Percentiles rank a stretch among this genome's conserved stretches.
Conservation (phyloP, 2,329 filamentous ascomycete species). For the Xylaria sp. region DNA sequence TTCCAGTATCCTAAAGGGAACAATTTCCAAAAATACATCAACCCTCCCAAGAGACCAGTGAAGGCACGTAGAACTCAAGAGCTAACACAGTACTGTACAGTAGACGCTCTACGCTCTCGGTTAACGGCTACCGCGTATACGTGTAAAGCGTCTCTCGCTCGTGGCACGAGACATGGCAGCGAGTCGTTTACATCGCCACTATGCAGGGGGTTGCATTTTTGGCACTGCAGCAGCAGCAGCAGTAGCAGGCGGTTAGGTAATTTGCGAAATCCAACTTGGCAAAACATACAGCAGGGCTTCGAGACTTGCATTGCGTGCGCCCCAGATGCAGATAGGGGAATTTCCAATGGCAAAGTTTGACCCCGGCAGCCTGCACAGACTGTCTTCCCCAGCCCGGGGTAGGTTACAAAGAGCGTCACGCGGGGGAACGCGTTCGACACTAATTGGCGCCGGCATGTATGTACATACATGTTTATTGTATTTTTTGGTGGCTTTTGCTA, state of each 20-base stretch:
- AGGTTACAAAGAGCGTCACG: background rate
- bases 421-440: background rate
- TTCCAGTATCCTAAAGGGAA: background rate
- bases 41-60: background rate
- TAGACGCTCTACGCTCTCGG: background rate
- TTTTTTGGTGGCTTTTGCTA: no score
- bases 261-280: background rate
- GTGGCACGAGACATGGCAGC: background rate
- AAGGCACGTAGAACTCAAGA: no score
- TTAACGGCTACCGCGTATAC: background rate
- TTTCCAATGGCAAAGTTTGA: background rate
- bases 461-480: background rate
- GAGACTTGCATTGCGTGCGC: background rate
- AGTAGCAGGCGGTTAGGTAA: no score
- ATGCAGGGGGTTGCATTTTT: slow-evolving; percentile 14
- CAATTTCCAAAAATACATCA: background rate
- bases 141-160: background rate
- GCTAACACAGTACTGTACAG: no score
- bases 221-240: background rate
- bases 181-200: background rate
- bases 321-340: background rate
- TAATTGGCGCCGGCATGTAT: background rate
- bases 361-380: background rate
- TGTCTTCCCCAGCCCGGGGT: background rate
- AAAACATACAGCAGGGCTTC: background rate